Evolutionary conservation across 257 asterid species (phyloP), one percentile per base, ranked within the genome.

Genomic region (Plectranthus barbatus): DNA sequence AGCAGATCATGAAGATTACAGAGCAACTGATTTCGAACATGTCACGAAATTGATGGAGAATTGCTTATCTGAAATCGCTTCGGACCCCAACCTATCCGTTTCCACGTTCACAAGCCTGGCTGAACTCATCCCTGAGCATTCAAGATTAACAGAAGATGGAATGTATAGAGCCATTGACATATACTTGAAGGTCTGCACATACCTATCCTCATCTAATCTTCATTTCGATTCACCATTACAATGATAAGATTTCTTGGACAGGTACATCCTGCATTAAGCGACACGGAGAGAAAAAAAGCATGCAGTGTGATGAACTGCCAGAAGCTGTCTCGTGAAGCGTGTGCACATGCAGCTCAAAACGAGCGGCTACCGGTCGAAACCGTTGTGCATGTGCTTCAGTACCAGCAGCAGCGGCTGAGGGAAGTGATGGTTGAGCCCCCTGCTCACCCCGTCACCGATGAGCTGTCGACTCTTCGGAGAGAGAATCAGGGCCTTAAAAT

Each of bases 251-350:
- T 39, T 4, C 6, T 1, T 0, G 1, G 21, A 72, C 56, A 84
- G 97, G 97, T 96, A 21, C 96, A 87, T 77, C 95, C 98, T 3
- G 85, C 79, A 13, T 53, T 81, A 56, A 86, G 91, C 33, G 94
- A 86, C 59, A 71, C 78, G 86, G 98, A 87, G 68, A 81, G 91
- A 41, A 84, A 91, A 78, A 88, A 81, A 72, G 88, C 82, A 4
- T 91, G 96, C 72, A 76, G 97, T 29, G 82, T 85, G 29, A 87
- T 87, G 95, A 95, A 91, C 77, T 91, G 94, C 68, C 96, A 84
- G 52, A 91, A 86, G 83, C 95, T 88, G 6, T 87, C 96, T 3
- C 77, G 90, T 1, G 95, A 91, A 71, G 96, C 96, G 2, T 85
- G 90, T 20, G 96, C 94, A 0, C 97, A 91, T 31, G 95, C 95